Percentiles rank a stretch among this genome's conserved stretches.
phyloP scores from a whole-genome alignment of 371 early-diverging fungal genomes.

The Paraphysoderma sedebokerense region DNA sequence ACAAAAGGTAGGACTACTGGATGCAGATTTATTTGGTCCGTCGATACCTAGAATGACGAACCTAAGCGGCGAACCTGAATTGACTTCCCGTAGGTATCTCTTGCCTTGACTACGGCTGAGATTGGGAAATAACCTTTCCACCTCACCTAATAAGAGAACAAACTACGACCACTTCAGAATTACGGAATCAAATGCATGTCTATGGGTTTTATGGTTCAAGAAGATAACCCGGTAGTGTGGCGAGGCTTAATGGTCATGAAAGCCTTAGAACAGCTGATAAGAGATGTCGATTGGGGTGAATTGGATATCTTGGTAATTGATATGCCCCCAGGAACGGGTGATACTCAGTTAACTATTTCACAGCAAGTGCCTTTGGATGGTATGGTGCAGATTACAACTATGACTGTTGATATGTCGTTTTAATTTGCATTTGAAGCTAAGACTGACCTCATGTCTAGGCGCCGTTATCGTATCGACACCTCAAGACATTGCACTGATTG shows the following conservation, averaged over 20 bases:
- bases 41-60: conserved; percentile 75
- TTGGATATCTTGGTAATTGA: conserved; percentile 70
- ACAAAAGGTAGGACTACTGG: conserved; percentile 57
- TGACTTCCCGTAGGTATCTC: conserved; percentile 7
- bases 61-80: conserved; percentile 48
- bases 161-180: conserved; percentile 48
- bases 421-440: background rate
- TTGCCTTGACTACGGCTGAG: too few species aligned
- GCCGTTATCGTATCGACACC: conserved; percentile 80
- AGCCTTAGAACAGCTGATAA: conserved; percentile 66
- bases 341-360: conserved; percentile 65
- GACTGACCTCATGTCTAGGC: conserved; percentile 15
- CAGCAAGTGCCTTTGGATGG: conserved; percentile 63
- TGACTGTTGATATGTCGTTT: background rate
- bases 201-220: conserved; percentile 65
- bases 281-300: conserved; percentile 65
- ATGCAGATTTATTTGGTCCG: conserved; percentile 83
- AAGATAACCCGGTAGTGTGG: conserved; percentile 72
- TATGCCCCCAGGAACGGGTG: conserved; percentile 88
- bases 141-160: conserved; percentile 17
- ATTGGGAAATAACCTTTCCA: background rate
- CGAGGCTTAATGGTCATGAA: conserved; percentile 91
- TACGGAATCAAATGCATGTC: conserved; percentile 81
- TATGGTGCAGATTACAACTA: conserved; percentile 6
- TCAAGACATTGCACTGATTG: conserved; percentile 70